Evolutionary conservation across 441 rosid species (phyloP), one percentile per base, ranked within the genome.

Genomic region (Adansonia grandidieri): DNA sequence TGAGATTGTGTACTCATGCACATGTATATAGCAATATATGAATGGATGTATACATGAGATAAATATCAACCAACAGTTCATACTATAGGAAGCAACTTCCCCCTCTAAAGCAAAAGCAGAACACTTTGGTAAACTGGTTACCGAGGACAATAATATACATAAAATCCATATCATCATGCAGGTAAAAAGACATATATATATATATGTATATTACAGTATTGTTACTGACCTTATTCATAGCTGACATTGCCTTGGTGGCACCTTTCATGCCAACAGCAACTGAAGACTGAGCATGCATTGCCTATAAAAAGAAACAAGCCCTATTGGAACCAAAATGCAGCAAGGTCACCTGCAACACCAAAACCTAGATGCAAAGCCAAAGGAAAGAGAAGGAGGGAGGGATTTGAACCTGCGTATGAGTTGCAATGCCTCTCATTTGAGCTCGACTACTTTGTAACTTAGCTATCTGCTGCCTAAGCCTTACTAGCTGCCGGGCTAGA

Each of bases 361-460:
- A 68, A 66, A 65, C 47, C 28, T 68, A 71, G 17, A 28, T 8
- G 47, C 2, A 50, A 68, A 37, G 61, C 61, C 66, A 13, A 60
- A 40, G 37, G 28, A 20, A 45, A 68, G 2, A 40, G 17, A 4
- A 17, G 17, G 51, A 4, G 20, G 24, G 63, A 3, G 9, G 19
- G 54, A 71, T 19, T 62, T 58, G 74, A 20, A 93, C 99, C 92
- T 93, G 99, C 0, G 99, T 95, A 84, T 95, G 99, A 79, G 99
- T 95, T 77, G 98, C 95, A 24, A 95, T 86, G 85, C 98, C 98
- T 89, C 98, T 86, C 91, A 95, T 90, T 83, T 95, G 99, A 87
- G 98, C 98, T 81, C 93, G 90, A 85, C 99, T 95, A 22, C 95
- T 92, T 83, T 96, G 99, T 78, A 96, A 87, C 71, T 91, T 93